Evolutionary conservation across 148 eudicot genomes (phyloP), one percentile per base, ranked within the genome.

Genomic region (Beta vulgaris): DNA sequence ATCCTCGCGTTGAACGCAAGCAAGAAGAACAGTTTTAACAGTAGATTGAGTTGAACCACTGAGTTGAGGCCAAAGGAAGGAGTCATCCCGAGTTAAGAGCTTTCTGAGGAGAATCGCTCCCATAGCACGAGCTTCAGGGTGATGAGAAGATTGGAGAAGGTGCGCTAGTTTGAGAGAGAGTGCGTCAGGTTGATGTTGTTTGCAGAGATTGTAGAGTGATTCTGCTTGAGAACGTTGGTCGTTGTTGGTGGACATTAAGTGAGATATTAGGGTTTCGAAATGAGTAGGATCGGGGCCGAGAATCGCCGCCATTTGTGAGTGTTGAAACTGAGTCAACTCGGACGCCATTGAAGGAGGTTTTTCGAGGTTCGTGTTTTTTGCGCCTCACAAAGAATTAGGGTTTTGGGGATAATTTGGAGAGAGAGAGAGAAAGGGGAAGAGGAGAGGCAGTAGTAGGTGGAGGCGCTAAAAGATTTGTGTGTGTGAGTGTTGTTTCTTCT

Each of bases 261-360:
- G 91, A 2, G 88, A 85, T 28, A 91, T 85, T 51, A 91, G 85
- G 76, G 92, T 74, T 61, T 88, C 92, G 82, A 91, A 88, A n/a
- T 78, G 86, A 34, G 85, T 42, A 6, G 81, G 69, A 76, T 91
- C 92, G 28, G 89, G 78, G 25, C 85, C 82, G 72, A 90, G 82
- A 29, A 88, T 69, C 37, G 87, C 86, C 35, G 88, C 81, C 61
- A 90, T 73, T 67, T 83, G 85, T 2, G 86, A 86, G 42, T 73
- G 86, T 34, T 87, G 88, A 13, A 74, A 54, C 76, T 81, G 87
- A 81, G 85, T 79, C 76, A 85, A 81, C 71, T 87, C 87, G 88
- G 73, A 35, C 83, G 81, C 81, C 82, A 84, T 79, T 73, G 84
- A 11, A 2, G 79, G 42, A 34, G 59, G 26, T 60, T 36, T 42